Conservation (phyloP, 805 yeast species). For the Maudiozyma barnettii region DNA sequence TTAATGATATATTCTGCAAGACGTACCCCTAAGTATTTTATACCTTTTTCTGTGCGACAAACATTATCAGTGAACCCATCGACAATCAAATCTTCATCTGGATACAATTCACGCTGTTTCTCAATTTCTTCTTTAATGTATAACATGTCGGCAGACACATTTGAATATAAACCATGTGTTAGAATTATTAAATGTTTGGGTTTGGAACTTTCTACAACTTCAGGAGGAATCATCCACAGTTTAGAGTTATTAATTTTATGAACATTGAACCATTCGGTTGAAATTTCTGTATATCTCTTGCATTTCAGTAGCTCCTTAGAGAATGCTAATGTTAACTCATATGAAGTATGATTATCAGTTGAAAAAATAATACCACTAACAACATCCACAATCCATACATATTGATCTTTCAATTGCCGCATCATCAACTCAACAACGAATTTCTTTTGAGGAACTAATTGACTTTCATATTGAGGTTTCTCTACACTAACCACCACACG, state of each 20-base stretch:
- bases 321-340: constrained; percentile 41
- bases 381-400: constrained; percentile 64
- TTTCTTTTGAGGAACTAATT: constrained; percentile 58
- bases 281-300: no score
- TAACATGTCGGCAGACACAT: constrained; percentile 65
- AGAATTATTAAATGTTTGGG: constrained; percentile 52
- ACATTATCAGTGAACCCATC: constrained; percentile 61
- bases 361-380: constrained; percentile 63
- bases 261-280: constrained; percentile 34
- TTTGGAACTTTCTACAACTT: constrained; percentile 3
- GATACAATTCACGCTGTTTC: constrained; percentile 22
- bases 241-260: constrained; percentile 48
- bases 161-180: constrained; percentile 74
- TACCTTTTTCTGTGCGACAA: constrained; percentile 71
- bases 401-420: constrained; percentile 46
- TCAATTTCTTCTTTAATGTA: constrained; percentile 60
- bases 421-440: constrained; percentile 51
- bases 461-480: constrained; percentile 66
- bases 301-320: background rate
- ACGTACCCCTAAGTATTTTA: constrained; percentile 60
- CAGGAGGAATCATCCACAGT: constrained; percentile 56
- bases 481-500: constrained; percentile 49
- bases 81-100: constrained; percentile 43
- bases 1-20: constrained; percentile 57
- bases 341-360: constrained; percentile 47